These are phyloP conservation scores for Copromyces sp. DNA, from an alignment of 495 filamentous ascomycete genomes.

Conservation along the genomic window DNA sequence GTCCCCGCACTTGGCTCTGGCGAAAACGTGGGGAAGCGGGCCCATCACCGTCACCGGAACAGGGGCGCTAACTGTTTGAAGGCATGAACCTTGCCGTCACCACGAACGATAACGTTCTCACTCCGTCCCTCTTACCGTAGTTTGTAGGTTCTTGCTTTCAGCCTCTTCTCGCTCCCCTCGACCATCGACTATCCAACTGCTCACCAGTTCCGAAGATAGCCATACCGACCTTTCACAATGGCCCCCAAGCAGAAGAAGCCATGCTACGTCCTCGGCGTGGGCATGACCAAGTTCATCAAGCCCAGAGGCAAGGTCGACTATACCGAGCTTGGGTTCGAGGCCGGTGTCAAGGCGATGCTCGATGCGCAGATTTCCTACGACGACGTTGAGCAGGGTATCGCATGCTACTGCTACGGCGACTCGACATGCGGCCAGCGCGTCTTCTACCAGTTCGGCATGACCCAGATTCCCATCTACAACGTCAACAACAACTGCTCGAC, in stretches of 20 bases:
- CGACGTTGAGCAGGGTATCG: slow-evolving; percentile 90
- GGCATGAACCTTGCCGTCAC: not conserved
- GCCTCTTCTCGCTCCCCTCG: not conserved
- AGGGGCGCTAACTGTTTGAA: not conserved
- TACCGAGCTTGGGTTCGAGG: slow-evolving; percentile 86
- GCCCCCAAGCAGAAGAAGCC: slow-evolving; percentile 35
- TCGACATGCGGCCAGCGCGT: slow-evolving; percentile 91
- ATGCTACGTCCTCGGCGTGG: slow-evolving; percentile 85
- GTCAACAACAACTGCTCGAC: slow-evolving; percentile 99
- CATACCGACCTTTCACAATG: slow-evolving; percentile 20
- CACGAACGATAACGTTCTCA: not conserved
- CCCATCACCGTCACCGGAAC: not conserved
- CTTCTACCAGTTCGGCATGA: slow-evolving; percentile 99
- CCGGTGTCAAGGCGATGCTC: slow-evolving; percentile 88
- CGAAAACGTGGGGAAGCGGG: not conserved
- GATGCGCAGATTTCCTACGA: slow-evolving; percentile 96
- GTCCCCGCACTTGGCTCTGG: not conserved
- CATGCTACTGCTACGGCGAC: slow-evolving; percentile 96
- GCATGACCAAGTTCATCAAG: slow-evolving; percentile 99
- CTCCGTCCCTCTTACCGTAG: not conserved
- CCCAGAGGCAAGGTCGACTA: slow-evolving; percentile 86
- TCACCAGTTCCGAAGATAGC: not conserved
- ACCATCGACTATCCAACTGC: not conserved
- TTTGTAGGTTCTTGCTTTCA: not conserved
- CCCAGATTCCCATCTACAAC: slow-evolving; percentile 89